Base-by-base conservation (phyloP, 257 asterid species). In the Rhazya stricta region DNA sequence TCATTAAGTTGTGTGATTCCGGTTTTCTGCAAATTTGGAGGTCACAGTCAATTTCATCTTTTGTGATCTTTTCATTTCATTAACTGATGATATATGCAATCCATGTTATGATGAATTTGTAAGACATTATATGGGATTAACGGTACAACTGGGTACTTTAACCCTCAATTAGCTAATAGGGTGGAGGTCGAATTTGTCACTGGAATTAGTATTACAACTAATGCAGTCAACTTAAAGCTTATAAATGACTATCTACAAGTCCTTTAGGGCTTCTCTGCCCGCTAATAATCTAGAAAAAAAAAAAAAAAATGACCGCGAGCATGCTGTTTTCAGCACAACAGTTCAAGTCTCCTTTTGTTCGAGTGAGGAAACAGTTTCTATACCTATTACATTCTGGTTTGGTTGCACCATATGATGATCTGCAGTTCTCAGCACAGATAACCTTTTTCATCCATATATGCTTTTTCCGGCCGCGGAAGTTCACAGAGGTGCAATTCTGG, bases 351-450 rank as follows among this genome's bases (percentile, higher is more conserved):
- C 5, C 21, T 60, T 21, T 60, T 60, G 66, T 60, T 56, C 27
- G 74, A 56, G 69, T 72, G 79, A 37, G 69, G 74, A 51, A 18
- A 32, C 50, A 25, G 50, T 9, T 41, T 27, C 58, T 78, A 18
- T 68, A 27, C 67, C 43, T 41, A 67, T 74, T 66, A 34, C 58
- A 45, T 34, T 36, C 56, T 61, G 15, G 13, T 29, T 62, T 45
- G 65, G 50, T 53, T 11, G 12, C 65, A 11, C 36, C 36, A 27
- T 3, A 10, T 27, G 66, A 21, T 29, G 39, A 27, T 60, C 66
- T 11, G 66, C 66, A 60, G 66, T 29, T 29, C 21, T 57, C 27
- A 27, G 36, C 63, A 57, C 34, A 57, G 16, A 30, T 30, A 16
- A 56, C 46, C 68, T 63, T 63, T 50, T 27, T 42, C 25, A 48